phyloP scores from a whole-genome alignment of 192 early-diverging fungal genomes.

The Funneliformis mosseae region DNA sequence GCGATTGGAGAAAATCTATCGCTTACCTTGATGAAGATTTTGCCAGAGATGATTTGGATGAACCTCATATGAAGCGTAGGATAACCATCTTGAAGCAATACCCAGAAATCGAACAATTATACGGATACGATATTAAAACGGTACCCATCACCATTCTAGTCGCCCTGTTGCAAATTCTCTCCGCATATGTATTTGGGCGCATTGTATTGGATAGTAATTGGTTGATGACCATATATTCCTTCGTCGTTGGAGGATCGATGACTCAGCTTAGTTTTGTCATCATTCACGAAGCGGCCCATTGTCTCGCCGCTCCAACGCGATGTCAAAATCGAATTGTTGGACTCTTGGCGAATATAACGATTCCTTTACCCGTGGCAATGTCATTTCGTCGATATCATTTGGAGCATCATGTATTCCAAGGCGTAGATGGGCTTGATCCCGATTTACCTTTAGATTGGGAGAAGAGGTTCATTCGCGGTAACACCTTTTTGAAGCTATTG shows the following conservation, averaged over 20 bases:
- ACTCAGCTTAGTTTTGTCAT: slow-evolving; percentile 80
- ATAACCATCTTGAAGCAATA: slow-evolving; percentile 83
- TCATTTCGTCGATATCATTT: slow-evolving; percentile 89
- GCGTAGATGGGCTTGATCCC: slow-evolving; percentile 90
- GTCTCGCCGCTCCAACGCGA: slow-evolving; percentile 71
- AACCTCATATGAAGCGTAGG: slow-evolving; percentile 93
- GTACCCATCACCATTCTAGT: slow-evolving; percentile 68
- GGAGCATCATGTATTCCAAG: slow-evolving; percentile 98
- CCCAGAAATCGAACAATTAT: slow-evolving; percentile 86
- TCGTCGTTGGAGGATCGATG: slow-evolving; percentile 81
- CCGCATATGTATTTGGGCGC: slow-evolving; percentile 79
- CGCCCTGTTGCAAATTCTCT: slow-evolving; percentile 69
- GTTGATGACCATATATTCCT: slow-evolving; percentile 66
- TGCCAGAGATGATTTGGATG: slow-evolving; percentile 86
- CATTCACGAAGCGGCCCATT: slow-evolving; percentile 94
- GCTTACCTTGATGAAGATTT: slow-evolving; percentile 72
- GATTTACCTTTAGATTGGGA: slow-evolving; percentile 92
- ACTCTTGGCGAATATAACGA: slow-evolving; percentile 82
- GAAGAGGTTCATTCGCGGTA: slow-evolving; percentile 72
- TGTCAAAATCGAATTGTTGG: slow-evolving; percentile 83
- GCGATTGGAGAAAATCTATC: slow-evolving; percentile 81
- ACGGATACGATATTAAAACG: slow-evolving; percentile 81
- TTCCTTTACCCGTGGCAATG: slow-evolving; percentile 77
- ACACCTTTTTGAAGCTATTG: slow-evolving; percentile 67
- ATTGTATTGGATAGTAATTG: slow-evolving; percentile 65